A percentile compares a stretch with the other conserved stretches of the same genome.
phyloP scores from a whole-genome alignment of 805 yeast genomes.

The Tanozyma kutaoensis region DNA sequence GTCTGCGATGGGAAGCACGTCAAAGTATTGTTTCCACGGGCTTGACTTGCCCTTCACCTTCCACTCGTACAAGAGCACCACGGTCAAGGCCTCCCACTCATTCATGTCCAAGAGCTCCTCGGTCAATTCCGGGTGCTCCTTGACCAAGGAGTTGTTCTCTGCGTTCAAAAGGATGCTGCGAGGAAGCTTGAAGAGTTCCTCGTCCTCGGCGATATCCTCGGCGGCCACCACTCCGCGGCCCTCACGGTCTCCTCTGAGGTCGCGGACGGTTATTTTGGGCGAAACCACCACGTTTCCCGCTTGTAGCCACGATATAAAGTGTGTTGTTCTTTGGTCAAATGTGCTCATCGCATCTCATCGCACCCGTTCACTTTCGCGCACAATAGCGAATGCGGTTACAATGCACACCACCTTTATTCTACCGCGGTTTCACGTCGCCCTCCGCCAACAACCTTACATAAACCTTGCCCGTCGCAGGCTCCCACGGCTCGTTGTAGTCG shows the following conservation, averaged over 20 bases:
- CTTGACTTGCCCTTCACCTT: slow-evolving; percentile 30
- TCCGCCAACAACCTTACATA: background rate
- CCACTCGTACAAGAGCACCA: slow-evolving; percentile 51
- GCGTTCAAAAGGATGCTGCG: slow-evolving; percentile 41
- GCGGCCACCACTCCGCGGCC: slow-evolving; percentile 72
- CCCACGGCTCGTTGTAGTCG: background rate
- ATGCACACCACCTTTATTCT: too few species aligned
- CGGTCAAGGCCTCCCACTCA: slow-evolving; percentile 72
- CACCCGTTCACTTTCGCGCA: too few species aligned
- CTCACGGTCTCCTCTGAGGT: slow-evolving; percentile 42
- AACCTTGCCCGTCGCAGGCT: background rate
- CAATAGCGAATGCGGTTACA: too few species aligned
- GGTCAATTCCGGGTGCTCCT: slow-evolving; percentile 14
- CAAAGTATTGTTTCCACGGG: slow-evolving; percentile 59
- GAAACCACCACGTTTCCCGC: slow-evolving; percentile 31
- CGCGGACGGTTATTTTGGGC: slow-evolving; percentile 44
- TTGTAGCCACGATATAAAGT: slow-evolving; percentile 16
- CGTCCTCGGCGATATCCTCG: slow-evolving; percentile 47
- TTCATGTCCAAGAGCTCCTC: slow-evolving; percentile 28
- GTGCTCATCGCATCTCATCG: too few species aligned
- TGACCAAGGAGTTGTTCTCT: slow-evolving; percentile 36
- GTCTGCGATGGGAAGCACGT: slow-evolving; percentile 46
- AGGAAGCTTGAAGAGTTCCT: slow-evolving; percentile 60
- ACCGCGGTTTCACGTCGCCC: too few species aligned
- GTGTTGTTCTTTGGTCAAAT: slow-evolving; percentile 7